phyloP scores from a whole-genome alignment of 768 basidiomycete genomes.

The Cyclocybe aegerita region DNA sequence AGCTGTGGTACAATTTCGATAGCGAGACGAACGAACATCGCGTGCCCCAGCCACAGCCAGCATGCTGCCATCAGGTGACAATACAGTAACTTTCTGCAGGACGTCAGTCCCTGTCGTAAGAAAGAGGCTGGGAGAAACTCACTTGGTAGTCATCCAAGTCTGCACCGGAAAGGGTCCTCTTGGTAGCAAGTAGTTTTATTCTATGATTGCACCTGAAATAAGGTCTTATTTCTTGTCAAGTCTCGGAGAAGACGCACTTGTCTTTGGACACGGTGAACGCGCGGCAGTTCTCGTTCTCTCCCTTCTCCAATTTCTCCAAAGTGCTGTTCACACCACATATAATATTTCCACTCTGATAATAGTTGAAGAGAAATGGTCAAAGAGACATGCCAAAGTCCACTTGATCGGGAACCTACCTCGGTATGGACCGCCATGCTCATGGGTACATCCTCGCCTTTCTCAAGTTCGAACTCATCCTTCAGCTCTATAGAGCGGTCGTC shows the following conservation, averaged over 20 bases:
- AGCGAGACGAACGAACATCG: conserved; percentile 46
- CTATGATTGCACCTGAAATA: conserved; percentile 32
- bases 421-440: conserved; percentile 85
- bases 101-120: conserved; percentile 12
- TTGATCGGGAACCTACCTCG: conserved; percentile 39
- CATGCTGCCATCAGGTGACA: conserved; percentile 68
- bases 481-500: conserved; percentile 52
- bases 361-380: no score
- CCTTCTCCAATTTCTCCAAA: conserved; percentile 54
- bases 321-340: conserved; percentile 90
- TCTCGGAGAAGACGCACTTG: conserved; percentile 19
- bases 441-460: conserved; percentile 87
- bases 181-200: conserved; percentile 47
- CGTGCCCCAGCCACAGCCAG: conserved; percentile 74
- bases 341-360: conserved; percentile 45
- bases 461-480: conserved; percentile 72
- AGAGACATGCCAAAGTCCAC: no score
- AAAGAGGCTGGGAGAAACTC: conserved; percentile 10
- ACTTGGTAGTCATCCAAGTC: conserved; percentile 87
- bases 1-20: no score
- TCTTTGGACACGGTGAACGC: conserved; percentile 65
- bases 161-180: conserved; percentile 58
- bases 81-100: conserved; percentile 81
- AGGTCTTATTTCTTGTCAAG: background rate
- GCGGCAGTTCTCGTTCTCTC: conserved; percentile 85